Percentiles rank a stretch among this genome's conserved stretches.
phyloP scores from a whole-genome alignment of 805 yeast genomes.

The Lachancea lanzarotensis region DNA sequence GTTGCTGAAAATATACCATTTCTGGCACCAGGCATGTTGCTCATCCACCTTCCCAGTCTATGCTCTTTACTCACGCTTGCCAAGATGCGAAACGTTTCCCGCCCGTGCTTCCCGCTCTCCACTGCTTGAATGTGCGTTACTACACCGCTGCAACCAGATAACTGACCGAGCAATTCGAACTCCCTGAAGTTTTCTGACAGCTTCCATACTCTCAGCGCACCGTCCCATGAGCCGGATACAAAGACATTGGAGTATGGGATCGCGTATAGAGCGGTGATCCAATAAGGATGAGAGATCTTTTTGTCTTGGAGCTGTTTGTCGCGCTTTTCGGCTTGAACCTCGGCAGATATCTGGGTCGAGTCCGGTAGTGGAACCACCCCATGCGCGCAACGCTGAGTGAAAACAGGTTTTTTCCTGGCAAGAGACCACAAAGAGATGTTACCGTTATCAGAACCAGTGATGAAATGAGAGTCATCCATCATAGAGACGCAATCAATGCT shows the following conservation, averaged over 20 bases:
- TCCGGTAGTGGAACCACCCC: slow-evolving; percentile 52
- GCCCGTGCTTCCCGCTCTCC: slow-evolving; percentile 46
- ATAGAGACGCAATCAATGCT: slow-evolving; percentile 83
- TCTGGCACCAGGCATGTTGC: slow-evolving; percentile 56
- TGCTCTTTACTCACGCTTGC: slow-evolving; percentile 81
- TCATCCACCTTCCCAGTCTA: slow-evolving; percentile 81
- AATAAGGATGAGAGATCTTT: slow-evolving; percentile 56
- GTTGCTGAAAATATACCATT: slow-evolving; percentile 61
- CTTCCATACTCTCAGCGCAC: slow-evolving; percentile 72
- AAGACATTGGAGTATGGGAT: slow-evolving; percentile 81
- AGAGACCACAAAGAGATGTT: slow-evolving; percentile 84
- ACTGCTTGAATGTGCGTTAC: slow-evolving; percentile 57
- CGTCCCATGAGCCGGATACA: slow-evolving; percentile 85
- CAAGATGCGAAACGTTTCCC: slow-evolving; percentile 47
- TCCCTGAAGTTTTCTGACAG: slow-evolving; percentile 56
- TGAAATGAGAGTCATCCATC: slow-evolving; percentile 88
- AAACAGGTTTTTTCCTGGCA: slow-evolving; percentile 82
- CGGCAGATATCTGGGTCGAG: slow-evolving; percentile 52
- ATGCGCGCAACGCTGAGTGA: slow-evolving; percentile 64
- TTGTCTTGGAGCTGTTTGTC: slow-evolving; percentile 51
- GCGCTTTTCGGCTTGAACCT: slow-evolving; percentile 33
- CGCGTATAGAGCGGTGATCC: slow-evolving; percentile 78
- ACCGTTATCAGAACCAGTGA: slow-evolving; percentile 95
- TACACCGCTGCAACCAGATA: slow-evolving; percentile 60
- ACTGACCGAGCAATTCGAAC: slow-evolving; percentile 49